These are phyloP conservation scores for Kalmanozyma brasiliensis DNA, from an alignment of 1,284 basidiomycete genomes.

Conservation along the genomic window DNA sequence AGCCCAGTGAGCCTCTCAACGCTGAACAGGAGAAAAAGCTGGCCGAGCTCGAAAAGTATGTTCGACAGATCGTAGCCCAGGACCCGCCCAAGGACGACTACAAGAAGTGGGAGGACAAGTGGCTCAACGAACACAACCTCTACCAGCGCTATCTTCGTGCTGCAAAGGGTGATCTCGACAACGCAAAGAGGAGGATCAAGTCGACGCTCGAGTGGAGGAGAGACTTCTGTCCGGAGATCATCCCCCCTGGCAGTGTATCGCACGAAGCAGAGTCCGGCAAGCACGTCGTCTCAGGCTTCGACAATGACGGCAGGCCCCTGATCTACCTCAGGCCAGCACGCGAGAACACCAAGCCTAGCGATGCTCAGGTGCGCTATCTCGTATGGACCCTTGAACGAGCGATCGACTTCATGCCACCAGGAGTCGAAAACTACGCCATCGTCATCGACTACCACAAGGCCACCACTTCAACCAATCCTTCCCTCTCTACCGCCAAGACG, in stretches of 20 bases:
- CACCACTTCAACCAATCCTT: constrained; percentile 53
- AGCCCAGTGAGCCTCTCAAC: constrained; percentile 17
- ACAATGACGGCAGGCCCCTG: constrained; percentile 57
- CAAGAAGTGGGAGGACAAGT: constrained; percentile 50
- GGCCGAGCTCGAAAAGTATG: constrained; percentile 27
- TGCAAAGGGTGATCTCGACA: constrained; percentile 58
- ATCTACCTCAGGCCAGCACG: constrained; percentile 63
- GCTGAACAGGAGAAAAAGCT: constrained; percentile 36
- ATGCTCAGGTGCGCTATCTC: constrained; percentile 61
- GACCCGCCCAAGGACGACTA: constrained; percentile 41
- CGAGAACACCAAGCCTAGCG: constrained; percentile 61
- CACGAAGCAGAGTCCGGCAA: constrained; percentile 63
- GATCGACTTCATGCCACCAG: constrained; percentile 59
- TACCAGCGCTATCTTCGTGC: constrained; percentile 61
- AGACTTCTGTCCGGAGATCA: constrained; percentile 61
- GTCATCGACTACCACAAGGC: constrained; percentile 60
- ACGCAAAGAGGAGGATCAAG: constrained; percentile 58
- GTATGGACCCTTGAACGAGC: constrained; percentile 64
- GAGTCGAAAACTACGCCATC: constrained; percentile 57
- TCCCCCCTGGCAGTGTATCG: constrained; percentile 56
- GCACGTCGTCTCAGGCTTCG: constrained; percentile 63
- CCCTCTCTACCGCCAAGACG: constrained; percentile 42
- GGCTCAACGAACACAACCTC: constrained; percentile 50
- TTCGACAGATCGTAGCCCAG: constrained; percentile 11
- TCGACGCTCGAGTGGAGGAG: constrained; percentile 64